These are phyloP conservation scores for Lentinula guzmanii DNA, from an alignment of 768 basidiomycete genomes.

Conservation along the genomic window DNA sequence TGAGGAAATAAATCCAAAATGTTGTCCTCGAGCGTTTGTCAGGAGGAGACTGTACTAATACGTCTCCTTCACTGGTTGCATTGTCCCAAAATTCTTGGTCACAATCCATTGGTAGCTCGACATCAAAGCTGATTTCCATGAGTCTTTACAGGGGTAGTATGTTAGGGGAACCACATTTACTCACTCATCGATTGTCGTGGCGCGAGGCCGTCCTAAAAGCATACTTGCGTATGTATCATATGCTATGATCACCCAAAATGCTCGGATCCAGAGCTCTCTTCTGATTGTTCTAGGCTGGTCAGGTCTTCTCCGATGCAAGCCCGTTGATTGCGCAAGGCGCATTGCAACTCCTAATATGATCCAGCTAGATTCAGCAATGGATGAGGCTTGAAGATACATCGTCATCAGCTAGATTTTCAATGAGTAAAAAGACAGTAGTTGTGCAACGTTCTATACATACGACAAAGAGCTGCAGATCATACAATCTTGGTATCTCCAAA, in stretches of 20 bases:
- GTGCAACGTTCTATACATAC: slow-evolving; percentile 49
- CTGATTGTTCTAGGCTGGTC: slow-evolving; percentile 10
- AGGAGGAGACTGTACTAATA: slow-evolving; percentile 41
- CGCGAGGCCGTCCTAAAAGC: slow-evolving; percentile 42
- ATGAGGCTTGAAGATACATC: slow-evolving; percentile 39
- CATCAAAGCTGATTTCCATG: slow-evolving; percentile 43
- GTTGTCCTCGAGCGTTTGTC: background rate
- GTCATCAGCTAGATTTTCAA: slow-evolving; percentile 29
- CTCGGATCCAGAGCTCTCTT: slow-evolving; percentile 68
- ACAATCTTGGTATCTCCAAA: background rate
- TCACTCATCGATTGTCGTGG: background rate
- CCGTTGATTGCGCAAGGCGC: slow-evolving; percentile 46
- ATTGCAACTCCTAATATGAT: slow-evolving; percentile 60
- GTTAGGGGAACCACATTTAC: background rate
- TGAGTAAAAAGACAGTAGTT: slow-evolving; percentile 33
- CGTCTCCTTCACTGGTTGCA: slow-evolving; percentile 28
- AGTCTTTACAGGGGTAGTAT: background rate
- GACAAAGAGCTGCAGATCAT: slow-evolving; percentile 20
- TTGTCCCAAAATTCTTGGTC: slow-evolving; percentile 57
- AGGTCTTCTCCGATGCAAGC: background rate
- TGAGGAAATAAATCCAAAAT: slow-evolving; percentile 34
- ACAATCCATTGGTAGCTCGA: slow-evolving; percentile 46
- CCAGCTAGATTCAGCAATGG: slow-evolving; percentile 55
- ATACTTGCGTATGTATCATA: slow-evolving; percentile 16
- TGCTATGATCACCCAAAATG: slow-evolving; percentile 44